A percentile compares a stretch with the other conserved stretches of the same genome.
Evolutionary conservation across 768 basidiomycete genomes (phyloP).

Genomic region (Vishniacozyma victoriae): DNA sequence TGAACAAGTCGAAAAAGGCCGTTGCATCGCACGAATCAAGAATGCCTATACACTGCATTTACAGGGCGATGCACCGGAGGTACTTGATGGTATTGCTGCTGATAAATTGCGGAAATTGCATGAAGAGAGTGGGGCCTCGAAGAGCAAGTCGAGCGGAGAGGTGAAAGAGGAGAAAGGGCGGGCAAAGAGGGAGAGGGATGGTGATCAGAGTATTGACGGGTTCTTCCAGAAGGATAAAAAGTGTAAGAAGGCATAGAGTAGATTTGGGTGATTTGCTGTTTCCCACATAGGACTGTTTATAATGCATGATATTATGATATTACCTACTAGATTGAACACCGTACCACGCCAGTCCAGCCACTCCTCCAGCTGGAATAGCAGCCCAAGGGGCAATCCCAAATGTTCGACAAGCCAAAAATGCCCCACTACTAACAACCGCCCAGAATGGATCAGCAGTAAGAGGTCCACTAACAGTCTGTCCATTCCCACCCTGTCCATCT

Average conservation of each 20-base stretch:
- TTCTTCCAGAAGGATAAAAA: constrained; percentile 23
- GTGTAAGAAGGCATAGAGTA: too few relatives aligned
- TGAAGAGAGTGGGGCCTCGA: constrained; percentile 20
- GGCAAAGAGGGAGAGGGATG: constrained; percentile 14
- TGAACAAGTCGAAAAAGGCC: constrained; percentile 42
- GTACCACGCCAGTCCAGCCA: constrained; percentile 52
- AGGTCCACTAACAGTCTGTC: constrained; percentile 25
- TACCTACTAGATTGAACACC: too few relatives aligned
- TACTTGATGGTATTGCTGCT: constrained; percentile 43
- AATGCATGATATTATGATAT: too few relatives aligned
- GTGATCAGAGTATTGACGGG: constrained; percentile 18
- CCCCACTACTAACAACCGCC: constrained; percentile 50
- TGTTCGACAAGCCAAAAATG: constrained; percentile 51
- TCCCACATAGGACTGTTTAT: too few relatives aligned
- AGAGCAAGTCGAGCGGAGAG: constrained; percentile 11
- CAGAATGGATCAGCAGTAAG: constrained; percentile 52
- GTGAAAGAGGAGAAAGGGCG: constrained; percentile 12
- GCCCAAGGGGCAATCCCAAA: constrained; percentile 47
- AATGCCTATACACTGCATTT: constrained; percentile 43
- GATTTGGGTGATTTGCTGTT: too few relatives aligned
- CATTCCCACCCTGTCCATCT: constrained; percentile 17
- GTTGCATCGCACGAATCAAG: constrained; percentile 42
- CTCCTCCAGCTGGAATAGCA: constrained; percentile 50
- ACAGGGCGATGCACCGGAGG: constrained; percentile 40
- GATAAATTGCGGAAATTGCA: constrained; percentile 25